Conservation (phyloP, 192 early-diverging fungal species). For the Coemansia biformis region DNA sequence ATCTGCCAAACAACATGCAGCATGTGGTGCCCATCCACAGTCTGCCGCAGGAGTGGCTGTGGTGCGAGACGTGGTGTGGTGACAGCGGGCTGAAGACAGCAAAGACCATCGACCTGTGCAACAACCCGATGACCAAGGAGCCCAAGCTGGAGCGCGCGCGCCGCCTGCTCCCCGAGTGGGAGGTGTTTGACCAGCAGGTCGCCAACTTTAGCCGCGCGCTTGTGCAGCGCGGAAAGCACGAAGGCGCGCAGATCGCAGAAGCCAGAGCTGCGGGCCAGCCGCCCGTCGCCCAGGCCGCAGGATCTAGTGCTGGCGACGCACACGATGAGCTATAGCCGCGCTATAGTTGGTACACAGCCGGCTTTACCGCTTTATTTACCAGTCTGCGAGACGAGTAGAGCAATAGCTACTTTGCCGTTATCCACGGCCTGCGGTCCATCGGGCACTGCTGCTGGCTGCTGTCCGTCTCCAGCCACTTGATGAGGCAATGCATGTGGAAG, state of each 20-base stretch:
- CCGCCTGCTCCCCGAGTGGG: conserved; percentile 93
- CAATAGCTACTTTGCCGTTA: conserved; percentile 28
- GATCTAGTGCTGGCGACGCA: background rate
- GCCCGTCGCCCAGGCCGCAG: conserved; percentile 19
- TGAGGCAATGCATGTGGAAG: conserved; percentile 92
- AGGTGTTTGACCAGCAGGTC: conserved; percentile 69
- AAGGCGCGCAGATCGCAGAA: conserved; percentile 39
- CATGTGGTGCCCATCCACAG: conserved; percentile 86
- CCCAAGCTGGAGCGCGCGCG: conserved; percentile 94
- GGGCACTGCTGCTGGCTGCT: conserved; percentile 75
- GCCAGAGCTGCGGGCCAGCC: conserved; percentile 39
- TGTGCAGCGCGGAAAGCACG: conserved; percentile 29
- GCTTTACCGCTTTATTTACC: too few species aligned
- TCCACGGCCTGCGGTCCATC: conserved; percentile 81
- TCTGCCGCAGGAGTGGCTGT: conserved; percentile 95
- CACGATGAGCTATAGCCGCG: conserved; percentile 34
- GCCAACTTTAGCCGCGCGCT: conserved; percentile 45
- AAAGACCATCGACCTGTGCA: conserved; percentile 98
- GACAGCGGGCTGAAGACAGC: conserved; percentile 76
- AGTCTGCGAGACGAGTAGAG: background rate
- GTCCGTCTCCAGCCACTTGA: conserved; percentile 72
- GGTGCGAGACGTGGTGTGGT: conserved; percentile 99
- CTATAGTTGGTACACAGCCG: too few species aligned
- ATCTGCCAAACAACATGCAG: conserved; percentile 96
- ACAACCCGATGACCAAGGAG: conserved; percentile 97